A percentile compares a stretch with the other conserved stretches of the same genome.
Conservation (phyloP, 2,329 filamentous ascomycete species). For the Colletotrichum plurivorum region DNA sequence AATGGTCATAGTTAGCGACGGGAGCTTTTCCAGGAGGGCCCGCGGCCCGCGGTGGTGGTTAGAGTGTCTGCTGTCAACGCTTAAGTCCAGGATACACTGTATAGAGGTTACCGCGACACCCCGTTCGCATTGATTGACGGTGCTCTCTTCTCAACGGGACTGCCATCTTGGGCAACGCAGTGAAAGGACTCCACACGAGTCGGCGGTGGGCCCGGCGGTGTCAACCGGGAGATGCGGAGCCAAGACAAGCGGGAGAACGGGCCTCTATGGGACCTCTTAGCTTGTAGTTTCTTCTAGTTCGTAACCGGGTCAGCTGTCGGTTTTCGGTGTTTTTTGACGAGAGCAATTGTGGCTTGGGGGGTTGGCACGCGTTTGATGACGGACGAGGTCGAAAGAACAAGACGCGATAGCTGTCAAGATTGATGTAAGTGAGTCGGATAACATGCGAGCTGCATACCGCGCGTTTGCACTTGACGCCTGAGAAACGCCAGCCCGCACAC, state of each 20-base stretch:
- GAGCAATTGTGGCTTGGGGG: not conserved
- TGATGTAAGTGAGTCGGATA: not conserved
- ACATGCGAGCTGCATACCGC: slow-evolving; percentile 25
- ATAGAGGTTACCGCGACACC: not conserved
- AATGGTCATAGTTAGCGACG: not conserved
- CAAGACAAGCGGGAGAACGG: slow-evolving; percentile 19
- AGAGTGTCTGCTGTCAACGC: slow-evolving; percentile 5
- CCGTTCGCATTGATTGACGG: slow-evolving; percentile 14
- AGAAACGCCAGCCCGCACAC: not conserved
- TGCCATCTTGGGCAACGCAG: slow-evolving; percentile 27
- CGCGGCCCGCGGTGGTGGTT: no score
- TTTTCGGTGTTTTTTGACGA: not conserved
- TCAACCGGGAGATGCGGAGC: slow-evolving; percentile 15
- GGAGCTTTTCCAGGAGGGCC: not conserved
- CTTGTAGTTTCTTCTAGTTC: slow-evolving; percentile 7
- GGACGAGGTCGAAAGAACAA: not conserved
- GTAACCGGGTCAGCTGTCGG: not conserved
- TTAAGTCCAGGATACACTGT: not conserved
- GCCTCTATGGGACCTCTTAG: not conserved
- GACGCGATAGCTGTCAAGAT: not conserved
- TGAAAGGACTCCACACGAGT: slow-evolving; percentile 7
- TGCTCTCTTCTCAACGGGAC: slow-evolving; percentile 15
- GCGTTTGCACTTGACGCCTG: slow-evolving; percentile 6
- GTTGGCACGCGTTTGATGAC: slow-evolving; percentile 1
- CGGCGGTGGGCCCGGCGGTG: slow-evolving; percentile 32